A percentile compares a stretch with the other conserved stretches of the same genome.
phyloP scores from a whole-genome alignment of 805 yeast species.

The Wickerhamomyces kurtzmanii region DNA sequence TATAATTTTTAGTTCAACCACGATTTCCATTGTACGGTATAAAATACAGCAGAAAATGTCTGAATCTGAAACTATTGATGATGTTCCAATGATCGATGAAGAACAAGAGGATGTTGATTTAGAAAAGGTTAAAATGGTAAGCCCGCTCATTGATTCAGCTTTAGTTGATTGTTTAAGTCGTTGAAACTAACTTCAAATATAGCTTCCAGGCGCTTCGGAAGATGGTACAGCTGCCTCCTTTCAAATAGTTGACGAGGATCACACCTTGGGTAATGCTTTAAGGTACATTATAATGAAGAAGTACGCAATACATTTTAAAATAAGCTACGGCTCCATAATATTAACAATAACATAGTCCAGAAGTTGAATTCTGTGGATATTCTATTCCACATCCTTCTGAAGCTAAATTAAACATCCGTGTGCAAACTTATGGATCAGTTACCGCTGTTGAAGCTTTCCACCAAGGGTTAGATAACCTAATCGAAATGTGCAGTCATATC shows the following conservation, averaged over 20 bases:
- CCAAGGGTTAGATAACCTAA: slow-evolving; percentile 80
- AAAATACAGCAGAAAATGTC: background rate
- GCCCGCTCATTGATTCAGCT: too few relatives aligned
- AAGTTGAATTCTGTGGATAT: slow-evolving; percentile 96
- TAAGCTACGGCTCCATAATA: background rate
- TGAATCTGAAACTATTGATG: slow-evolving; percentile 10
- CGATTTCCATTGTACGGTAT: too few relatives aligned
- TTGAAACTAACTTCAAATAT: background rate
- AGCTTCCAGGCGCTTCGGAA: slow-evolving; percentile 78
- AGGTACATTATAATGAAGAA: slow-evolving; percentile 95
- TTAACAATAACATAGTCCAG: slow-evolving; percentile 38
- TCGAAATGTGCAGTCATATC: slow-evolving; percentile 73
- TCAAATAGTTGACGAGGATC: slow-evolving; percentile 90
- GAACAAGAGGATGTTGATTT: slow-evolving; percentile 14
- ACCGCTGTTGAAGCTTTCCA: slow-evolving; percentile 91
- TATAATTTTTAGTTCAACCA: too few relatives aligned
- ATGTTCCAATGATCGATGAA: slow-evolving; percentile 17
- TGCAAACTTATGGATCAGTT: slow-evolving; percentile 80
- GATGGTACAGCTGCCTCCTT: slow-evolving; percentile 95
- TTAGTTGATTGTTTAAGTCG: background rate
- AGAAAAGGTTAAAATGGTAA: slow-evolving; percentile 14
- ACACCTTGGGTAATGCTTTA: slow-evolving; percentile 89
- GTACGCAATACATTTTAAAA: slow-evolving; percentile 9
- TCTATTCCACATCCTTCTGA: slow-evolving; percentile 98
- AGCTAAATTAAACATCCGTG: slow-evolving; percentile 76